Conservation (phyloP, 192 early-diverging fungal species). For the Podila clonocystis region DNA sequence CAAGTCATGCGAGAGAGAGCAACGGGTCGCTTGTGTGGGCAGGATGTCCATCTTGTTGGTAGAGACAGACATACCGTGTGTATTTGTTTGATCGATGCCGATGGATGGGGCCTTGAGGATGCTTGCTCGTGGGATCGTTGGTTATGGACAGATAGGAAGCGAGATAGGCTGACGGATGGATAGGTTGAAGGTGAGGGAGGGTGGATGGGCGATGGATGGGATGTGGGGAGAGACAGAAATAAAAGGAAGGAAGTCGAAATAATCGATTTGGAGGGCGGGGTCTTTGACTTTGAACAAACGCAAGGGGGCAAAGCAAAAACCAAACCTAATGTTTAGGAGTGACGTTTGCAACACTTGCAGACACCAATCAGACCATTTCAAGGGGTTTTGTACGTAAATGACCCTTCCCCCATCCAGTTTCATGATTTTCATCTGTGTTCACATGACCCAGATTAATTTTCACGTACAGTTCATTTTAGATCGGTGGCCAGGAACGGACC, state of each 20-base stretch:
- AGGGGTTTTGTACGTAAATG: no score
- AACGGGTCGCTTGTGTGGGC: conserved; percentile 1
- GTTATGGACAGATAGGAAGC: background rate
- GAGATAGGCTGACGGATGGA: conserved; percentile 18
- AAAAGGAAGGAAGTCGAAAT: conserved; percentile 1
- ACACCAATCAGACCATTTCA: no score
- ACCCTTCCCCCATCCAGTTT: no score
- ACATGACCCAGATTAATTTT: no score
- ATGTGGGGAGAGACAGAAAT: conserved; percentile 1
- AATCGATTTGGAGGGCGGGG: background rate
- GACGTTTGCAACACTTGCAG: no score
- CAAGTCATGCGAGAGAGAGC: background rate
- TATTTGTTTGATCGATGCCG: background rate
- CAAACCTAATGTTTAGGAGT: no score
- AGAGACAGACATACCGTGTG: conserved; percentile 49
- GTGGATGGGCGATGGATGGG: conserved; percentile 13
- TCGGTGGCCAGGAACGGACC: no score
- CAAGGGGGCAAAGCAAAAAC: background rate
- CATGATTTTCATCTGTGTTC: no score
- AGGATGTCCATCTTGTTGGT: conserved; percentile 53
- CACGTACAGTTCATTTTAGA: no score
- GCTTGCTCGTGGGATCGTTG: background rate
- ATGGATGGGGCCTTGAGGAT: background rate
- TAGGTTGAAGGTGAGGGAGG: conserved; percentile 1
- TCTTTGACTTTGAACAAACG: background rate